A percentile compares a stretch with the other conserved stretches of the same genome.
phyloP scores from a whole-genome alignment of 176 grass and related monocot species.

The Saccharum spontaneum region DNA sequence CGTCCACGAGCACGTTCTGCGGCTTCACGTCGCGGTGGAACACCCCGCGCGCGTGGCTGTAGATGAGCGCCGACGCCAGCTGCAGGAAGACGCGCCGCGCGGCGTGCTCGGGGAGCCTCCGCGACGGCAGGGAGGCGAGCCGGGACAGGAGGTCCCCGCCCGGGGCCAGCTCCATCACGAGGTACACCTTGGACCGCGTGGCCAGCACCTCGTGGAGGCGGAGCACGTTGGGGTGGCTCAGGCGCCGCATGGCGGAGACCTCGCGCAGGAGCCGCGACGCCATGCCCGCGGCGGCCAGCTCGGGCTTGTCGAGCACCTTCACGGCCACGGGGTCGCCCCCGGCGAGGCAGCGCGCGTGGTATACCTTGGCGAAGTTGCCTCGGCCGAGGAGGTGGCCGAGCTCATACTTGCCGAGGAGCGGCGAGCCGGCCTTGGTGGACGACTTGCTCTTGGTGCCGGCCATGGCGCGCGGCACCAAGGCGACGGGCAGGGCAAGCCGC shows the following conservation, averaged over 20 bases:
- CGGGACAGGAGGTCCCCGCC: conserved; percentile 73
- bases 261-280: conserved; percentile 61
- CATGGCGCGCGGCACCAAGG: conserved; percentile 27
- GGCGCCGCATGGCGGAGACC: conserved; percentile 83
- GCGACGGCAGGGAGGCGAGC: conserved; percentile 42
- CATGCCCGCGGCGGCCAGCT: conserved; percentile 40
- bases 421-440: conserved; percentile 17
- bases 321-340: conserved; percentile 59
- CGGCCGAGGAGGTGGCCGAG: conserved; percentile 73
- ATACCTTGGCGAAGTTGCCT: conserved; percentile 95
- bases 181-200: conserved; percentile 77
- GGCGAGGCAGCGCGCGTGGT: conserved; percentile 62
- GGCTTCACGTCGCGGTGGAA: conserved; percentile 93
- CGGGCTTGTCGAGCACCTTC: conserved; percentile 84
- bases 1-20: conserved; percentile 86
- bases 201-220: conserved; percentile 86
- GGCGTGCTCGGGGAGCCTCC: conserved; percentile 59
- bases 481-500: background rate
- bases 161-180: conserved; percentile 88
- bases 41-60: conserved; percentile 87
- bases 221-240: conserved; percentile 81
- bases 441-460: conserved; percentile 35
- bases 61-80: conserved; percentile 75
- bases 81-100: conserved; percentile 72
- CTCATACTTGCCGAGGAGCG: conserved; percentile 93